A percentile compares a stretch with the other conserved stretches of the same genome.
Evolutionary conservation across 1,284 basidiomycete genomes (phyloP).

Genomic region (Rhizopogon hawkerae): DNA sequence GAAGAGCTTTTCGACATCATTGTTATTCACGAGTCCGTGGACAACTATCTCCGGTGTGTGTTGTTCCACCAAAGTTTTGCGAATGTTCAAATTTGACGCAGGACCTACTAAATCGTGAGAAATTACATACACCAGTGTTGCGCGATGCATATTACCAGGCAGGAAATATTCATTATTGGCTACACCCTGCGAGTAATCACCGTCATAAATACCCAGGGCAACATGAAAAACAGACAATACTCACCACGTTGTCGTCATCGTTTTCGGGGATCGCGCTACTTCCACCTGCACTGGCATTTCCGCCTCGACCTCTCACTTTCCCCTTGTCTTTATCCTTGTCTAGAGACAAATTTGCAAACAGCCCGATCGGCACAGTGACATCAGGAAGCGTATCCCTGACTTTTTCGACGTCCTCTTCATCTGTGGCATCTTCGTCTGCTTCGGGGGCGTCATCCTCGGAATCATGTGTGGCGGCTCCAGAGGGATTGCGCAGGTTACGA

Average conservation of each 20-base stretch:
- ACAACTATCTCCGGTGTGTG: slow-evolving; percentile 78
- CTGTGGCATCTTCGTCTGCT: slow-evolving; percentile 22
- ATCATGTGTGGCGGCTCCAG: slow-evolving; percentile 19
- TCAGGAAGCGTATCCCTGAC: slow-evolving; percentile 51
- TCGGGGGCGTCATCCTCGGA: slow-evolving; percentile 23
- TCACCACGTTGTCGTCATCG: slow-evolving; percentile 60
- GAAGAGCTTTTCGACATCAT: slow-evolving; percentile 77
- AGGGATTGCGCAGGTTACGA: slow-evolving; percentile 22
- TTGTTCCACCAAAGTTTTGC: slow-evolving; percentile 69
- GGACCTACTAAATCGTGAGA: slow-evolving; percentile 38
- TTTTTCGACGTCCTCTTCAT: slow-evolving; percentile 32
- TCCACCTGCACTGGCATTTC: slow-evolving; percentile 6
- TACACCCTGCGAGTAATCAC: slow-evolving; percentile 40
- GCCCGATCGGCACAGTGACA: slow-evolving; percentile 59
- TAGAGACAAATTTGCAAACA: slow-evolving; percentile 64
- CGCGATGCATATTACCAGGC: slow-evolving; percentile 43
- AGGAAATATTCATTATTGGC: slow-evolving; percentile 78
- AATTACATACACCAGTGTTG: background rate
- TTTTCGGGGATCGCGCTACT: slow-evolving; percentile 20
- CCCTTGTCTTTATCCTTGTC: slow-evolving; percentile 41
- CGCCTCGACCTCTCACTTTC: slow-evolving; percentile 23
- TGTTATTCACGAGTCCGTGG: slow-evolving; percentile 69
- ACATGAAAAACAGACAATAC: slow-evolving; percentile 21
- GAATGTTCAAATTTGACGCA: slow-evolving; percentile 56
- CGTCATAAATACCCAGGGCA: background rate